Percentiles rank a stretch among this genome's conserved stretches.
These are phyloP conservation scores for Lepidium sativum DNA, from an alignment of 345 rosid species.

Conservation along the genomic window DNA sequence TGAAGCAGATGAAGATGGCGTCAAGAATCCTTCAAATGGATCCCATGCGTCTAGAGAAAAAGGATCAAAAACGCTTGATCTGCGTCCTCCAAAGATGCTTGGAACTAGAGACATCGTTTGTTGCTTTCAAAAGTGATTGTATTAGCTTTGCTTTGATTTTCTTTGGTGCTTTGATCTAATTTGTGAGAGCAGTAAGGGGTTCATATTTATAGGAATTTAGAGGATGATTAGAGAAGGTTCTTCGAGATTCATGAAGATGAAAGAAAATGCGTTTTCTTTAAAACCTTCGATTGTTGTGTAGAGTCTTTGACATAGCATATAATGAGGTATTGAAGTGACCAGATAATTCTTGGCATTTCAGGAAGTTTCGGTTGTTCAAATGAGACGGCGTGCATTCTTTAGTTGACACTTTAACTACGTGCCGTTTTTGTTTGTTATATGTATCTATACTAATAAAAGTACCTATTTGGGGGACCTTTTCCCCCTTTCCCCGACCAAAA, in stretches of 20 bases:
- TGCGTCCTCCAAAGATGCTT: conserved; percentile 19
- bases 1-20: background rate
- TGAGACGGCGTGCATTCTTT: background rate
- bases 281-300: conserved; percentile 16
- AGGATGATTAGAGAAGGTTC: conserved; percentile 11
- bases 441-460: no score
- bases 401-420: background rate
- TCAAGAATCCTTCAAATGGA: conserved; percentile 20
- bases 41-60: conserved; percentile 18
- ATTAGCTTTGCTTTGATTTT: background rate
- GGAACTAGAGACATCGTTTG: conserved; percentile 21
- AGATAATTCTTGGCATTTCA: conserved; percentile 15
- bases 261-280: background rate
- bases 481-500: no score
- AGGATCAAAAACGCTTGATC: conserved; percentile 21
- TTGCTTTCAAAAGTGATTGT: background rate
- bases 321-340: background rate
- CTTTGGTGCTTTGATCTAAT: conserved; percentile 3
- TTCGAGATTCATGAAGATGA: conserved; percentile 6
- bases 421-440: background rate
- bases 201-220: background rate
- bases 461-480: no score
- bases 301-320: background rate
- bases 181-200: background rate
- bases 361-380: conserved; percentile 11